Conservation (phyloP, 352 stramenopile genomes). For the Phytophthora melonis region DNA sequence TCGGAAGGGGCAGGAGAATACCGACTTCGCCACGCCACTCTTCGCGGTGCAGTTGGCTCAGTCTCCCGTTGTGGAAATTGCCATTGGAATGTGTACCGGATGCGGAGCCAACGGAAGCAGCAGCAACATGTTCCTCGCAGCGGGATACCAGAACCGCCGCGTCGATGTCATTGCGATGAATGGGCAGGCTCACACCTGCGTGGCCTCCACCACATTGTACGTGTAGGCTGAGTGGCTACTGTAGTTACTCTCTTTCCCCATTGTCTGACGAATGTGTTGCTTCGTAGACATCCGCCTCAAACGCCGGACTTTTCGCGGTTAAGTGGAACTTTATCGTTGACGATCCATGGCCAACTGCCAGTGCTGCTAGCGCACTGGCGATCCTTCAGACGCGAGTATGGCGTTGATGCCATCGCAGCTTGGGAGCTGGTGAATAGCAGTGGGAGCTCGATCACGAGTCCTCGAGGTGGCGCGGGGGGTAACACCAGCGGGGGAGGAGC, state of each 20-base stretch:
- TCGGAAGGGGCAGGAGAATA: slow-evolving; percentile 33
- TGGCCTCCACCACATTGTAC: slow-evolving; percentile 41
- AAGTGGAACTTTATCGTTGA: slow-evolving; percentile 53
- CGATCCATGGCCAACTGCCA: slow-evolving; percentile 51
- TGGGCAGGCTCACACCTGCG: slow-evolving; percentile 34
- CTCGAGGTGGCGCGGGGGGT: slow-evolving; percentile 32
- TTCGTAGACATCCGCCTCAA: slow-evolving; percentile 49
- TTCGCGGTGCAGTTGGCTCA: slow-evolving; percentile 46
- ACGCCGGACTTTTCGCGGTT: slow-evolving; percentile 62
- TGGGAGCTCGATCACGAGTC: slow-evolving; percentile 33
- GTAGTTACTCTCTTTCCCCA: too few species aligned
- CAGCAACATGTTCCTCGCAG: slow-evolving; percentile 48
- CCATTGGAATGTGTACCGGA: slow-evolving; percentile 41
- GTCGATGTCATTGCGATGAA: slow-evolving; percentile 66
- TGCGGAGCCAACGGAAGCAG: slow-evolving; percentile 25
- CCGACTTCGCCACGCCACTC: slow-evolving; percentile 37
- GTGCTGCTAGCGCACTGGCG: slow-evolving; percentile 62
- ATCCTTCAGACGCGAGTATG: slow-evolving; percentile 25
- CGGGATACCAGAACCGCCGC: slow-evolving; percentile 63
- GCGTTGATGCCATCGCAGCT: slow-evolving; percentile 30
- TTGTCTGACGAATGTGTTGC: background rate
- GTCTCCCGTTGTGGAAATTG: slow-evolving; percentile 57
- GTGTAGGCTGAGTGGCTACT: too few species aligned
- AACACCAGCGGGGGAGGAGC: slow-evolving; percentile 38
- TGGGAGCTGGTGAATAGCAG: slow-evolving; percentile 36